These are phyloP conservation scores for Penicillium antarcticum DNA, from an alignment of 495 filamentous ascomycete species.

Conservation along the genomic window DNA sequence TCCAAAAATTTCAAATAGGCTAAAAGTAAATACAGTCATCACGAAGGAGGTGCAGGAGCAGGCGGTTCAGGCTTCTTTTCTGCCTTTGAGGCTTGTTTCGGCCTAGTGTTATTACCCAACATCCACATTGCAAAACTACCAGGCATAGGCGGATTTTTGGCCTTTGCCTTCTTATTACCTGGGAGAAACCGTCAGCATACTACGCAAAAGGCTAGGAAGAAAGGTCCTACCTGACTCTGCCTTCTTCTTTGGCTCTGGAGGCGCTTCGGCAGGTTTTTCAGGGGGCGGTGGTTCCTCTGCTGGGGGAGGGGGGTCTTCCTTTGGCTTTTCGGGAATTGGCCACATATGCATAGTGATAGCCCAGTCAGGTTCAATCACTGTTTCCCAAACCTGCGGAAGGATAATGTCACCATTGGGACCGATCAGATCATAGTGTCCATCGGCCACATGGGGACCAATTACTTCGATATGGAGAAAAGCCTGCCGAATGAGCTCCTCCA, in stretches of 20 bases:
- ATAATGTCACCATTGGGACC: slow-evolving; percentile 86
- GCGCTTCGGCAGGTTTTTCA: slow-evolving; percentile 13
- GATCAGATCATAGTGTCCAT: slow-evolving; percentile 81
- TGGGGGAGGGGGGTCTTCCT: slow-evolving; percentile 36
- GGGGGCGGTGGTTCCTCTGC: slow-evolving; percentile 22
- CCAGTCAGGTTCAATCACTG: slow-evolving; percentile 82
- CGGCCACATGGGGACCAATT: slow-evolving; percentile 76
- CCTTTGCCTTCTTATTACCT: slow-evolving; percentile 27
- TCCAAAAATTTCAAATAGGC: background rate
- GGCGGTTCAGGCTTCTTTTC: slow-evolving; percentile 35
- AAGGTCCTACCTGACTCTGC: slow-evolving; percentile 25
- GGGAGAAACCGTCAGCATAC: slow-evolving; percentile 3
- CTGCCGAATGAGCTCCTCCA: slow-evolving; percentile 84
- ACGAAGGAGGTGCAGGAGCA: slow-evolving; percentile 10
- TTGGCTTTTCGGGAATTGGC: slow-evolving; percentile 71
- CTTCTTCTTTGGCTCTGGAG: slow-evolving; percentile 35
- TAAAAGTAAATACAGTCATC: slow-evolving; percentile 5
- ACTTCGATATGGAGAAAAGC: slow-evolving; percentile 83
- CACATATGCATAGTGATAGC: slow-evolving; percentile 95
- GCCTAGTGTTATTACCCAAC: slow-evolving; percentile 23
- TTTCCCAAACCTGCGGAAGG: slow-evolving; percentile 83
- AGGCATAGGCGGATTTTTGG: slow-evolving; percentile 11
- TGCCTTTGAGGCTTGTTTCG: slow-evolving; percentile 31
- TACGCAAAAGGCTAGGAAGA: background rate
- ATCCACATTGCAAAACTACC: slow-evolving; percentile 38